Base-by-base conservation (phyloP, 371 early-diverging fungal species). In the Apophysomyces sp. region DNA sequence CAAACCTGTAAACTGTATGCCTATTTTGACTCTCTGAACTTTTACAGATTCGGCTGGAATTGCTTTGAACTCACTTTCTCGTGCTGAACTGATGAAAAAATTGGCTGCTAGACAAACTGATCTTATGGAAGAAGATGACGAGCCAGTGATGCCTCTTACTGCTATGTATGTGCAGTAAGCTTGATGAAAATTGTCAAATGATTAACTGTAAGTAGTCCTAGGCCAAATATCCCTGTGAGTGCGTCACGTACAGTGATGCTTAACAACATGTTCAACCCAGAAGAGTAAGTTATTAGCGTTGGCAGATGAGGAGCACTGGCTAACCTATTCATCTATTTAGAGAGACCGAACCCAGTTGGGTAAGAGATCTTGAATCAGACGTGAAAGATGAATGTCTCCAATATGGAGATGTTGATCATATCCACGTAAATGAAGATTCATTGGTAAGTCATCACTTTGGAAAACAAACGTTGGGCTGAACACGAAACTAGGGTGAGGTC, bases 221-320 rank as follows among this genome's bases (percentile, higher is more conserved):
- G 70, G 51, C 74, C 85, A 6, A 73, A 77, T 51, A 77, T 86
- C 36, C 79, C 76, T 32, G 65, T 67, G 30, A 69, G 64, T 37
- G 68, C 82, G 12, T 71, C 85, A 16, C 84, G 86, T 16, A 85
- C 85, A 55, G 76, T 94, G n/a, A 73, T 92, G 70, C 72, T 98
- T 65, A 89, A 87, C 61, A 94, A 97, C 63, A 95, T 96, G 97
- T 96, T 96, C 67, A 86, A 95, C 54, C 95, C 95, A 16, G 86
- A 76, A 36, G 92, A 94, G 91, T 93, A 87, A 74, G 88, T 79
- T 6, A 15, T 36, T 15, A 34, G 34, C 13, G 15, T n/a, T 29
- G 24, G 18, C 39, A 16, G 32, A 60, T 15, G 32, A 44, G 18
- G 16, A n/a, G 3, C 26, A 49, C 29, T 55, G 15, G 15, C 12